Evolutionary conservation across 352 stramenopile species (phyloP).

Genomic region (Pythium coloratum): DNA sequence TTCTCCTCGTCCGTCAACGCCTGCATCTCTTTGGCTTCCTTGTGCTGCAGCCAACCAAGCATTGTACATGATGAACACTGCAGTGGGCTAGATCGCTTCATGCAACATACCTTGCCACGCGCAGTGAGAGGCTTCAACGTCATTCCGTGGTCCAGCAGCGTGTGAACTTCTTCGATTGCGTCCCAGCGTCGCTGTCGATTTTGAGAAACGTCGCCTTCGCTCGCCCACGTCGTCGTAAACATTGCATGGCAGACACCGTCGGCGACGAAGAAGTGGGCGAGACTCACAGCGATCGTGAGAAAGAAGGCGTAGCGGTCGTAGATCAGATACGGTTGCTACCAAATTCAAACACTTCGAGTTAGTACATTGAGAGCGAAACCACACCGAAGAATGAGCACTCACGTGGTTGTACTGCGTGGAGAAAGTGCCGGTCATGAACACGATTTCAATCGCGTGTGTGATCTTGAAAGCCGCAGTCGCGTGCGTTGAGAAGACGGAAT

Average conservation of each 20-base stretch:
- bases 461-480: not conserved
- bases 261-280: conserved; percentile 34
- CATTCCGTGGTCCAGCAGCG: not conserved
- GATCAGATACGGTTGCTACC: conserved; percentile 30
- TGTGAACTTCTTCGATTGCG: conserved; percentile 13
- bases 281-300: conserved; percentile 32
- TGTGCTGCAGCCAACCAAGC: not conserved
- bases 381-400: not conserved
- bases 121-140: not conserved
- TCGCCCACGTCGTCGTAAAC: conserved; percentile 3
- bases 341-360: not conserved
- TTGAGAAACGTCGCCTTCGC: not conserved
- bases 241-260: conserved; percentile 1
- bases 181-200: not conserved
- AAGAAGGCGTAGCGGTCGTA: conserved; percentile 38
- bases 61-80: not conserved
- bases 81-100: no score
- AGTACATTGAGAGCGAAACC: no score
- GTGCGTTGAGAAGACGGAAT: not conserved
- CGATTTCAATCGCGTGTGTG: conserved; percentile 1
- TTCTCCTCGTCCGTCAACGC: not conserved
- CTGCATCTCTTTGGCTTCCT: not conserved
- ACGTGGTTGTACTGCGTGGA: conserved; percentile 38
- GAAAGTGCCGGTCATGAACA: conserved; percentile 36
- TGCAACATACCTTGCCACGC: not conserved